Evolutionary conservation across 2,329 filamentous ascomycete species (phyloP), one percentile per base, ranked within the genome.

Genomic region (Arthrobotrys sphaeroides): DNA sequence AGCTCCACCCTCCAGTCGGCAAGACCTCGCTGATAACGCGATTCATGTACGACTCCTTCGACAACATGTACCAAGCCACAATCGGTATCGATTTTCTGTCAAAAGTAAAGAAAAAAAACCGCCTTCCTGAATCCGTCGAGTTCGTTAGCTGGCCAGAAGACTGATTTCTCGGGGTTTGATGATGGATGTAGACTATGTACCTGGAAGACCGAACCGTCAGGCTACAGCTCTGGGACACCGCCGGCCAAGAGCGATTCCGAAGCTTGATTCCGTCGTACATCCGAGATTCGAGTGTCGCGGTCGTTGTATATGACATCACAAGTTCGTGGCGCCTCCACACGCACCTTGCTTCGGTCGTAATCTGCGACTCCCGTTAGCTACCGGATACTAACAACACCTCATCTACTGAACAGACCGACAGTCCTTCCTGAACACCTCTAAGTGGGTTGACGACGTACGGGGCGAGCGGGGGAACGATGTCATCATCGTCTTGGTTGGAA

Each of bases 21-120:
- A 99, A 99, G 86, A 99, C 95, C 31, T 99, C 95, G 77, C 86
- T 99, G 80, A 99, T 99, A 83, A 99, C 95, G 79, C 90, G 95
- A 78, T 99, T 99, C 87, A 99, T 99, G 95, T 99, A 99, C 87
- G 95, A 99, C 84, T 98, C 95, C 53, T 99, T 99, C 86, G 95
- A 99, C 87, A 97, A 96, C 85, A 98, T 94, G 87, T 99, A 99
- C 85, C 95, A 99, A 85, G 95, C 95, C 70, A 99, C 95, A 40
- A 98, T 99, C 82, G 95, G 95, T 82, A 99, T 99, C 85, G 95
- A 99, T 85, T 99, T 99, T 83, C 89, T 99, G 79, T 97, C 94
- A 81, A 99, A 99, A 90, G 93, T 92, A 86, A 83, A 26, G 6
- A 99, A 90, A 93, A 92, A 86, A 83, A 26, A 7, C 26, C 20